A percentile compares a stretch with the other conserved stretches of the same genome.
Conservation (phyloP, 768 basidiomycete species). For the Austroboletus festivus region DNA sequence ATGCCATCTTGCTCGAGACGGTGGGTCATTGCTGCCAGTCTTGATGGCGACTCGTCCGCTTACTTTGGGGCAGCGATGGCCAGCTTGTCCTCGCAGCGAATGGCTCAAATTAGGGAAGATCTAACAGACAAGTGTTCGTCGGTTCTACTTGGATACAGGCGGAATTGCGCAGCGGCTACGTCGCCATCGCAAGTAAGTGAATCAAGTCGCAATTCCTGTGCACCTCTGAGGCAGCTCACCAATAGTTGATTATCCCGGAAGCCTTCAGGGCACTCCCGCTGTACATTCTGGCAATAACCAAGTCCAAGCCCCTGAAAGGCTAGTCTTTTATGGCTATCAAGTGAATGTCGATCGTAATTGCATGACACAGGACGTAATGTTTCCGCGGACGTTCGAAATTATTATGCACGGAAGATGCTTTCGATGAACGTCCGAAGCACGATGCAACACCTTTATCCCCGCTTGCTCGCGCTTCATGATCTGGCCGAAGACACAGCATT, state of each 20-base stretch:
- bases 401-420: conserved; percentile 72
- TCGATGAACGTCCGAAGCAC: conserved; percentile 65
- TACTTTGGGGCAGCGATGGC: conserved; percentile 55
- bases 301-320: conserved; percentile 95
- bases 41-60: not conserved
- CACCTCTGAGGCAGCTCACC: conserved; percentile 7
- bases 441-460: conserved; percentile 84
- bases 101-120: conserved; percentile 77
- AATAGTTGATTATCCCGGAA: conserved; percentile 94
- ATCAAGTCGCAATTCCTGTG: not conserved
- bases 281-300: conserved; percentile 76
- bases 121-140: conserved; percentile 81
- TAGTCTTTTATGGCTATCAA: conserved; percentile 8
- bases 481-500: conserved; percentile 68
- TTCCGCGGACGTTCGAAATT: conserved; percentile 91
- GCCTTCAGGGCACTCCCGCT: conserved; percentile 84
- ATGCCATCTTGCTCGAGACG: conserved; percentile 70
- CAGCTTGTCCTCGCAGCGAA: conserved; percentile 53
- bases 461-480: conserved; percentile 84
- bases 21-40: conserved; percentile 42
- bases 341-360: conserved; percentile 5
- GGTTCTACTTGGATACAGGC: conserved; percentile 81
- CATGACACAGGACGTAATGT: conserved; percentile 67
- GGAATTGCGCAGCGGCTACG: conserved; percentile 81
- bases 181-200: conserved; percentile 68